Evolutionary conservation across 2,329 filamentous ascomycete genomes (phyloP).

Genomic region (Aspergillus hortae): DNA sequence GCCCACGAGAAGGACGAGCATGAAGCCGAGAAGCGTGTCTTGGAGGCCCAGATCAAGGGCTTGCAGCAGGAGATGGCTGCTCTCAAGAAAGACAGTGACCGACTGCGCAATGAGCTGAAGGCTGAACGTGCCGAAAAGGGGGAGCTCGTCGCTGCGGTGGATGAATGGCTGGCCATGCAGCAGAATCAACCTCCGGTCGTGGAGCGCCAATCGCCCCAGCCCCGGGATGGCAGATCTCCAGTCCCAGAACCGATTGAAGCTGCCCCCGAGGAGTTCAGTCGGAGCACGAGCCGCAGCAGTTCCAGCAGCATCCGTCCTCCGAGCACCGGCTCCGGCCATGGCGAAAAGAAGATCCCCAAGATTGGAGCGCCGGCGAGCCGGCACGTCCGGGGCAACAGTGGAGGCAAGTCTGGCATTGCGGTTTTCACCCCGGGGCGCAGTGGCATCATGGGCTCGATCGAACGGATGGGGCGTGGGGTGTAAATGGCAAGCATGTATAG

Average conservation of each 20-base stretch:
- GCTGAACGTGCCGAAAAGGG: constrained; percentile 49
- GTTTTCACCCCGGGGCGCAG: constrained; percentile 52
- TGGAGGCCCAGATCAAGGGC: constrained; percentile 71
- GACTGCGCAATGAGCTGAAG: constrained; percentile 57
- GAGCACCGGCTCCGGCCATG: constrained; percentile 17
- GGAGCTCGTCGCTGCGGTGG: constrained; percentile 46
- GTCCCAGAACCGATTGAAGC: constrained; percentile 12
- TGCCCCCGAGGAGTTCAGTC: constrained; percentile 18
- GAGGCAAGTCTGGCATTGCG: constrained; percentile 35
- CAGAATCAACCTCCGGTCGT: constrained; percentile 17
- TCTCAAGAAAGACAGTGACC: constrained; percentile 66
- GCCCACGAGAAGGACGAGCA: constrained; percentile 55
- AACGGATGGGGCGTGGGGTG: constrained; percentile 69
- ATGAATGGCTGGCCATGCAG: constrained; percentile 45
- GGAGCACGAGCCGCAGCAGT: constrained; percentile 23
- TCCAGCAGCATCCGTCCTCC: constrained; percentile 31
- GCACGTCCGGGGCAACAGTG: constrained; percentile 34
- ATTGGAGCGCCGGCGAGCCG: constrained; percentile 26
- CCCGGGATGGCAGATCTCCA: constrained; percentile 6
- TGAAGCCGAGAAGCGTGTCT: constrained; percentile 63
- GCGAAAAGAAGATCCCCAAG: constrained; percentile 29
- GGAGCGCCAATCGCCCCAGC: constrained; percentile 2
- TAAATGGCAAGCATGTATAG: background rate
- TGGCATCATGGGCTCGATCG: constrained; percentile 79
- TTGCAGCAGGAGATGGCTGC: constrained; percentile 69